Conservation (phyloP, 768 basidiomycete genomes). For the Candolleomyces eurysporus region DNA sequence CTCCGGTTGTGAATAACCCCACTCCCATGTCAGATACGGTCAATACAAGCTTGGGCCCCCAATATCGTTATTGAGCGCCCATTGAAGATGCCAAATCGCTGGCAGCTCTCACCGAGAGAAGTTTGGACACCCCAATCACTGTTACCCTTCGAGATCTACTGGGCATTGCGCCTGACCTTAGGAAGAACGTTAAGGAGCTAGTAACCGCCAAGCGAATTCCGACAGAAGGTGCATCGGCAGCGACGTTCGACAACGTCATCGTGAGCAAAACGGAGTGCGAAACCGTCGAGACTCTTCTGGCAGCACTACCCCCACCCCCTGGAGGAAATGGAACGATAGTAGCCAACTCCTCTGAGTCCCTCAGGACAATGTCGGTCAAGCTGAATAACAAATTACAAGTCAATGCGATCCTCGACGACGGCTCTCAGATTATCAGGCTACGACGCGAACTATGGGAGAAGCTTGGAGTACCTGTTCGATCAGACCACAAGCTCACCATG, state of each 20-base stretch:
- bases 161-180: conserved; percentile 14
- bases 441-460: conserved; percentile 16
- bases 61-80: conserved; percentile 12
- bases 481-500: conserved; percentile 17
- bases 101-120: conserved; percentile 4
- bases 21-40: conserved; percentile 3
- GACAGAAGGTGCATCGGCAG: not conserved
- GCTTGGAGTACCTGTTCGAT: conserved; percentile 7
- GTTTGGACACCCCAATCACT: conserved; percentile 13
- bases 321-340: conserved; percentile 3
- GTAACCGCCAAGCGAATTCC: conserved; percentile 7
- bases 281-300: not conserved
- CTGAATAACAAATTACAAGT: conserved; percentile 7
- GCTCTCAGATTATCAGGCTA: conserved; percentile 15
- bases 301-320: not conserved
- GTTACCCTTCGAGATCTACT: conserved; percentile 15
- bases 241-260: not conserved
- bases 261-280: not conserved
- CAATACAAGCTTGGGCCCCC: not conserved
- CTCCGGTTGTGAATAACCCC: not conserved
- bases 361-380: conserved; percentile 11
- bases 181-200: conserved; percentile 14
- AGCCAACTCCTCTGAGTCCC: conserved; percentile 12
- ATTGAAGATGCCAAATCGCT: conserved; percentile 12
- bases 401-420: conserved; percentile 15